Conservation (phyloP, 2,329 filamentous ascomycete species). For the Colletotrichum sp. region DNA sequence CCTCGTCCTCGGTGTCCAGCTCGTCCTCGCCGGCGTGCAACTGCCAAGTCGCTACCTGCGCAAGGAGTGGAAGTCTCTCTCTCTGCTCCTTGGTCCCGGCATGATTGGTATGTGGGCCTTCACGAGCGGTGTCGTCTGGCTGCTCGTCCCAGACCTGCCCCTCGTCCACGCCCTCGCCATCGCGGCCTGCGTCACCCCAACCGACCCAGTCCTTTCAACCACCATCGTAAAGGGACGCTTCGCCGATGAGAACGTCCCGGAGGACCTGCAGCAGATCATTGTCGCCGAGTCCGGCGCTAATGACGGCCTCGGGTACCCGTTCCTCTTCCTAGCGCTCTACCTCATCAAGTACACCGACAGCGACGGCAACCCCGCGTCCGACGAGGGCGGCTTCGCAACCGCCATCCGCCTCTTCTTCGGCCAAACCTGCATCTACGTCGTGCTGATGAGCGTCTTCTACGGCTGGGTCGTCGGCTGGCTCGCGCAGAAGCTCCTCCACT, state of each 20-base stretch:
- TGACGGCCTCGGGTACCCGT: slow-evolving; percentile 88
- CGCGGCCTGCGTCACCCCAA: slow-evolving; percentile 88
- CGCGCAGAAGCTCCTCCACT: slow-evolving; percentile 82
- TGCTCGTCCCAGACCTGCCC: slow-evolving; percentile 70
- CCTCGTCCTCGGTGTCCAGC: slow-evolving; percentile 86
- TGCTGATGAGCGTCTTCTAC: slow-evolving; percentile 78
- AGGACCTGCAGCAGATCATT: slow-evolving; percentile 79
- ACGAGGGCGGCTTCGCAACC: slow-evolving; percentile 57
- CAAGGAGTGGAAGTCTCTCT: slow-evolving; percentile 77
- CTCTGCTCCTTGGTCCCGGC: slow-evolving; percentile 77
- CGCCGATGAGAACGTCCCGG: slow-evolving; percentile 87
- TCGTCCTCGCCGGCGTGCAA: slow-evolving; percentile 87
- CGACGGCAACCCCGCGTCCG: slow-evolving; percentile 55
- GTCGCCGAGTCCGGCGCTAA: slow-evolving; percentile 86
- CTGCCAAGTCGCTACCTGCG: slow-evolving; percentile 82
- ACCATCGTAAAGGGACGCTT: slow-evolving; percentile 94
- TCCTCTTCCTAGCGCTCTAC: slow-evolving; percentile 84
- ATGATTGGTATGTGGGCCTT: slow-evolving; percentile 88
- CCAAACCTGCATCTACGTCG: slow-evolving; percentile 84
- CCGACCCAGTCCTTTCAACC: slow-evolving; percentile 86
- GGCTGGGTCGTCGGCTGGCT: slow-evolving; percentile 80
- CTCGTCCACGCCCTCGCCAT: slow-evolving; percentile 82
- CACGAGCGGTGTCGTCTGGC: slow-evolving; percentile 80
- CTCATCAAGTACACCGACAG: slow-evolving; percentile 76
- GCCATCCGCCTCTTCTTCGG: slow-evolving; percentile 84